Evolutionary conservation across 139 green algal species (phyloP).

Genomic region (Chlamydomonas incerta): DNA sequence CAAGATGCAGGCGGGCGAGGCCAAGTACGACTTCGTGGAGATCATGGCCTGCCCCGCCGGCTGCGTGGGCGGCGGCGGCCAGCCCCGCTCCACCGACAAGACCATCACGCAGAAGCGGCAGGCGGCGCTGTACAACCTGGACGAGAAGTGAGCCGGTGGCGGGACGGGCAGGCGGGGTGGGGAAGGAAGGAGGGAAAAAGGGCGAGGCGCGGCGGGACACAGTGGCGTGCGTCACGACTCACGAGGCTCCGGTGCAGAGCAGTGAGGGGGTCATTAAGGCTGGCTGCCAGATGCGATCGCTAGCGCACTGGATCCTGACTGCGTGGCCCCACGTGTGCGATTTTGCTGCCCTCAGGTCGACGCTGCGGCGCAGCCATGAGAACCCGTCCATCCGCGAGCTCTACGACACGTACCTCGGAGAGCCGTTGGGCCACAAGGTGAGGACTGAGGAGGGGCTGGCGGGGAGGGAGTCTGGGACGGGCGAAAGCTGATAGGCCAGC

Average conservation of each 20-base stretch:
- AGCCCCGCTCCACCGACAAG: constrained; percentile 71
- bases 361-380: constrained; percentile 42
- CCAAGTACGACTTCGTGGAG: constrained; percentile 75
- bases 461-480: too few species aligned
- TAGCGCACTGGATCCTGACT: too few species aligned
- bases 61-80: constrained; percentile 79
- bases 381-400: constrained; percentile 56
- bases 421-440: constrained; percentile 57
- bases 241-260: too few species aligned
- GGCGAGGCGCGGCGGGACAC: too few species aligned
- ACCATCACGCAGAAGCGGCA: constrained; percentile 68
- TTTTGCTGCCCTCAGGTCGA: too few species aligned
- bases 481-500: too few species aligned
- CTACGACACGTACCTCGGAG: constrained; percentile 61
- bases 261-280: too few species aligned
- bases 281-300: too few species aligned
- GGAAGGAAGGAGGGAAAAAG: too few species aligned
- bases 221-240: too few species aligned
- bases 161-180: too few species aligned
- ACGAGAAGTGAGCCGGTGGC: constrained; percentile 37
- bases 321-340: too few species aligned
- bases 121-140: constrained; percentile 57
- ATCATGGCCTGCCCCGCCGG: constrained; percentile 69
- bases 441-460: constrained; percentile 49
- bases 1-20: constrained; percentile 41